These are phyloP conservation scores for Tympanopsis confertula DNA, from an alignment of 2,329 filamentous ascomycete genomes.

Conservation along the genomic window DNA sequence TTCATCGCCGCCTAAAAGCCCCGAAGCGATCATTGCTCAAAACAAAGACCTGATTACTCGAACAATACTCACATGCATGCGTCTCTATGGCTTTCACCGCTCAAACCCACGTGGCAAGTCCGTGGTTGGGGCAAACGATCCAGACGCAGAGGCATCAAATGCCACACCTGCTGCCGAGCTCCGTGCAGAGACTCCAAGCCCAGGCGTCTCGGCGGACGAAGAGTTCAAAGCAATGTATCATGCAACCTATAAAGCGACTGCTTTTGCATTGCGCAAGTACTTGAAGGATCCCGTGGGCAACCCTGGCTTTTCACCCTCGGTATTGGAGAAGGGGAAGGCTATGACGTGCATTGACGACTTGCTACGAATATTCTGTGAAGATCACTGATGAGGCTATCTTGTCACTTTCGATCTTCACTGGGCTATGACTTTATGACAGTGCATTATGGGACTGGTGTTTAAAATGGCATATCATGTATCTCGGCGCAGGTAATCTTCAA, in stretches of 20 bases:
- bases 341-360: conserved; percentile 26
- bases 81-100: conserved; percentile 25
- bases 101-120: conserved; percentile 9
- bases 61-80: conserved; percentile 27
- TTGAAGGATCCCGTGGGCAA: conserved; percentile 12
- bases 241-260: conserved; percentile 26
- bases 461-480: too few species aligned
- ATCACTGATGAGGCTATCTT: conserved; percentile 15
- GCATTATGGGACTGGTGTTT: too few species aligned
- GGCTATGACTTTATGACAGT: too few species aligned
- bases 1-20: conserved; percentile 10
- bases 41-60: conserved; percentile 26
- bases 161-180: conserved; percentile 1
- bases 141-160: neutral
- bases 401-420: too few species aligned
- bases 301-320: neutral
- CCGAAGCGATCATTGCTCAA: conserved; percentile 13
- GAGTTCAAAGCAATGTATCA: conserved; percentile 29
- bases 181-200: conserved; percentile 5
- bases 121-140: neutral
- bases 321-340: conserved; percentile 21
- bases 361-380: conserved; percentile 25
- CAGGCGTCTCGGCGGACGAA: conserved; percentile 16
- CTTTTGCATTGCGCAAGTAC: conserved; percentile 25
- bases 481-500: too few species aligned